A percentile compares a stretch with the other conserved stretches of the same genome.
Evolutionary conservation across 208 protist genomes (phyloP).

Genomic region (Leishmania tropica): DNA sequence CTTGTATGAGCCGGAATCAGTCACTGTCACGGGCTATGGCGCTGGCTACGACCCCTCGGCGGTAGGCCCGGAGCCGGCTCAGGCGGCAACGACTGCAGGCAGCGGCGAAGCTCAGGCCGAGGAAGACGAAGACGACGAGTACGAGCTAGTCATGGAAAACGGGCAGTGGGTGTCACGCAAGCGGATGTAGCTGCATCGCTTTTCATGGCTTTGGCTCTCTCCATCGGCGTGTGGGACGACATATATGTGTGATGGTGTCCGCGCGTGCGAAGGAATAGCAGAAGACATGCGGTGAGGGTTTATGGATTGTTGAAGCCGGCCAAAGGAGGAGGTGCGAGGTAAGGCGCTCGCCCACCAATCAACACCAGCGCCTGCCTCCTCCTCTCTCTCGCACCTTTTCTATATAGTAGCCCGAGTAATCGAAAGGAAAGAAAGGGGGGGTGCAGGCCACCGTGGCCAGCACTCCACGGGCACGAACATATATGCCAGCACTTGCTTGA

Average conservation of each 20-base stretch:
- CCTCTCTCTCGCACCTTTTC: not conserved
- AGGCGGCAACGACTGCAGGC: not conserved
- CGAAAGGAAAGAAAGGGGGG: not conserved
- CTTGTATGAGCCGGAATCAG: not conserved
- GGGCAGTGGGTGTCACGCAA: conserved; percentile 40
- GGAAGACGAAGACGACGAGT: conserved; percentile 56
- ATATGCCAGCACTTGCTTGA: not conserved
- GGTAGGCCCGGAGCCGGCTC: not conserved
- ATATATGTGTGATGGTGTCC: not conserved
- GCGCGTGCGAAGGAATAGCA: not conserved
- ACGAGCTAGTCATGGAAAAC: conserved; percentile 82
- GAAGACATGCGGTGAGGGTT: not conserved
- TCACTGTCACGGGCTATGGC: not conserved
- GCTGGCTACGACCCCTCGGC: conserved; percentile 16
- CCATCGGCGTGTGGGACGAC: not conserved
- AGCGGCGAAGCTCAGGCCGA: conserved; percentile 42
- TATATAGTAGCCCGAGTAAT: not conserved
- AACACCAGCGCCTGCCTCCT: not conserved
- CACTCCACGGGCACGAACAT: not conserved
- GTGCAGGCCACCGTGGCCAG: not conserved
- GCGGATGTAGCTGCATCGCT: not conserved
- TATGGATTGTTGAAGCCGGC: not conserved
- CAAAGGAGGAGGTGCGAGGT: not conserved
- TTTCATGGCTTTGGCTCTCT: not conserved
- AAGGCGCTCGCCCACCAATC: not conserved